Conservation (phyloP, 2,329 filamentous ascomycete genomes). For the Fusarium sp. region DNA sequence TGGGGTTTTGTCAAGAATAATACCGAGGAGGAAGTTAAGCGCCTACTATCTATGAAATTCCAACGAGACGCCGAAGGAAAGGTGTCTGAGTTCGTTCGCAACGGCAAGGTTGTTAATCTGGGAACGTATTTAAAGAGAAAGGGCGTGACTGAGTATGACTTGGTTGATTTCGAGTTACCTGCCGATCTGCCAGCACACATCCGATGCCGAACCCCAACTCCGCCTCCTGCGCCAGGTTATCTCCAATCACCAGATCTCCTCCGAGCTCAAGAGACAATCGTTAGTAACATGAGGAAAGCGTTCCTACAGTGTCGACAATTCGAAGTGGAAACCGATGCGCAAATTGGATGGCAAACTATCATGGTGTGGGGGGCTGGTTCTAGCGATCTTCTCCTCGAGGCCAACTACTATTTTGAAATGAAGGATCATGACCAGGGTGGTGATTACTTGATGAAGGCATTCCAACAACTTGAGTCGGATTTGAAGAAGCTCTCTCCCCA, state of each 20-base stretch:
- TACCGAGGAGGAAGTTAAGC: constrained; percentile 64
- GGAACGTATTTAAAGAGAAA: constrained; percentile 65
- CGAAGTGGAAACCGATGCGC: constrained; percentile 52
- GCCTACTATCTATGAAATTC: constrained; percentile 62
- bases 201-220: constrained; percentile 58
- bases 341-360: constrained; percentile 54
- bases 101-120: constrained; percentile 63
- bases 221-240: constrained; percentile 55
- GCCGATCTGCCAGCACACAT: constrained; percentile 57
- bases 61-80: constrained; percentile 65
- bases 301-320: constrained; percentile 58
- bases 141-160: constrained; percentile 64
- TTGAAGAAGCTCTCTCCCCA: constrained; percentile 57
- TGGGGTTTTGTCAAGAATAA: constrained; percentile 68
- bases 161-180: constrained; percentile 58
- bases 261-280: constrained; percentile 57
- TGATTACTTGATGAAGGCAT: constrained; percentile 55
- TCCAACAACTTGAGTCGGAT: constrained; percentile 56
- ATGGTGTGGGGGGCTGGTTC: constrained; percentile 59
- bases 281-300: constrained; percentile 57
- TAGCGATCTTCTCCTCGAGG: constrained; percentile 57
- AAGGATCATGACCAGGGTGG: constrained; percentile 55
- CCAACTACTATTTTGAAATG: constrained; percentile 56
- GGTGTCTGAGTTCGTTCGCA: constrained; percentile 63
- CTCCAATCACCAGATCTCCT: constrained; percentile 57